A percentile compares a stretch with the other conserved stretches of the same genome.
These are phyloP conservation scores for Boletus rubropictus DNA, from an alignment of 768 basidiomycete species.

Conservation along the genomic window DNA sequence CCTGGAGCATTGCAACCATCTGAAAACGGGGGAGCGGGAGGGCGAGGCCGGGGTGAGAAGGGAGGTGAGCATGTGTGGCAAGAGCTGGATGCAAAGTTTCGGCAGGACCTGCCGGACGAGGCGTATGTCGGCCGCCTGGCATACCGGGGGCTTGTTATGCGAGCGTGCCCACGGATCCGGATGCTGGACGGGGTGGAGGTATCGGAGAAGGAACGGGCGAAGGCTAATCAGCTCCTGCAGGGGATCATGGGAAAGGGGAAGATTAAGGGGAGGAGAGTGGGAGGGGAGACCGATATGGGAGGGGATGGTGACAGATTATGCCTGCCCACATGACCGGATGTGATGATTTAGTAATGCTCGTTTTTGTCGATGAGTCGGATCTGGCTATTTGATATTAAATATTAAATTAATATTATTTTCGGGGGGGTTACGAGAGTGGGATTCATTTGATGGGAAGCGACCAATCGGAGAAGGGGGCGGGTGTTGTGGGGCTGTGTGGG, in stretches of 20 bases:
- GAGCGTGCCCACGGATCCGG: slow-evolving; percentile 57
- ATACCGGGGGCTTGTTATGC: slow-evolving; percentile 87
- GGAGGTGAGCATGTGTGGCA: slow-evolving; percentile 48
- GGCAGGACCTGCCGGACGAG: slow-evolving; percentile 83
- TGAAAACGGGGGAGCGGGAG: slow-evolving; percentile 30
- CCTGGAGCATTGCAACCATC: slow-evolving; percentile 64
- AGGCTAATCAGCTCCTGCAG: slow-evolving; percentile 65
- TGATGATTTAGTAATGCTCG: slow-evolving; percentile 5
- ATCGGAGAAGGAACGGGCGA: slow-evolving; percentile 76
- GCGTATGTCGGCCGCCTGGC: slow-evolving; percentile 81
- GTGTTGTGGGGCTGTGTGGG: slow-evolving; percentile 19
- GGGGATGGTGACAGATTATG: slow-evolving; percentile 30
- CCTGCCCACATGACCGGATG: slow-evolving; percentile 26
- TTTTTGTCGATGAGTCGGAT: slow-evolving; percentile 8
- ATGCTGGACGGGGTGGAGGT: slow-evolving; percentile 85
- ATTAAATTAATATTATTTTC: slow-evolving; percentile 9
- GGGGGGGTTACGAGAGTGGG: slow-evolving; percentile 17
- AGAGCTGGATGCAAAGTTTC: slow-evolving; percentile 78
- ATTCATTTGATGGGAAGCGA: slow-evolving; percentile 14
- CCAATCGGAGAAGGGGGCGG: slow-evolving; percentile 7
- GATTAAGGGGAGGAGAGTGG: slow-evolving; percentile 27
- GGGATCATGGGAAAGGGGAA: slow-evolving; percentile 44
- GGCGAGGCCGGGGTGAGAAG: slow-evolving; percentile 29
- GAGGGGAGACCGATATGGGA: slow-evolving; percentile 13
- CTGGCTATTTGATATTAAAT: slow-evolving; percentile 3